Evolutionary conservation across 305 asterid genomes (phyloP).

Genomic region (Fraxinus latifolia): DNA sequence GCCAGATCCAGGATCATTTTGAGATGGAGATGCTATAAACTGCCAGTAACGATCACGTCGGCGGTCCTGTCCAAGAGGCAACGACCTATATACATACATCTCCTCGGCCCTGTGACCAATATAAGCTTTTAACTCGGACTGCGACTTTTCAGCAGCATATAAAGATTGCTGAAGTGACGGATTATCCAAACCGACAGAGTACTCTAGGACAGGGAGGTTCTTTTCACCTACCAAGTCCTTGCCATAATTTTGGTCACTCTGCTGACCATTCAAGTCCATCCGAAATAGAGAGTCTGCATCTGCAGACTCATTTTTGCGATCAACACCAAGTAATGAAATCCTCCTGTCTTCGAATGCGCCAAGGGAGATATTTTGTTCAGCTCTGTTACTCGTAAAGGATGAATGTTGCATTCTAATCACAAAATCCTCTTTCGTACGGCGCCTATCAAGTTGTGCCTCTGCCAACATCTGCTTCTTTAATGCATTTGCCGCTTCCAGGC

Average conservation of each 20-base stretch:
- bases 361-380: slow-evolving; percentile 32
- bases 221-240: slow-evolving; percentile 35
- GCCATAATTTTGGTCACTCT: slow-evolving; percentile 36
- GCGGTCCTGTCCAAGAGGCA: slow-evolving; percentile 89
- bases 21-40: slow-evolving; percentile 64
- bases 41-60: slow-evolving; percentile 85
- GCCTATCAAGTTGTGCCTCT: slow-evolving; percentile 82
- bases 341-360: slow-evolving; percentile 31
- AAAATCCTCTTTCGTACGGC: slow-evolving; percentile 75
- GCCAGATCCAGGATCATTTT: slow-evolving; percentile 74
- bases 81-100: slow-evolving; percentile 68
- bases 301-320: slow-evolving; percentile 39
- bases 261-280: slow-evolving; percentile 48
- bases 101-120: slow-evolving; percentile 72
- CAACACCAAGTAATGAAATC: slow-evolving; percentile 33
- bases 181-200: slow-evolving; percentile 38
- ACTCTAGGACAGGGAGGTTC: slow-evolving; percentile 42
- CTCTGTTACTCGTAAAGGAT: slow-evolving; percentile 29
- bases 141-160: slow-evolving; percentile 66
- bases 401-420: slow-evolving; percentile 43
- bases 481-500: slow-evolving; percentile 86
- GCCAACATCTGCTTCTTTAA: slow-evolving; percentile 95
- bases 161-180: slow-evolving; percentile 50
- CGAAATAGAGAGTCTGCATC: slow-evolving; percentile 31
- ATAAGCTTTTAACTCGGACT: slow-evolving; percentile 63